Conservation (phyloP, 306 rosid species). For the Amphicarpaea edgeworthii region DNA sequence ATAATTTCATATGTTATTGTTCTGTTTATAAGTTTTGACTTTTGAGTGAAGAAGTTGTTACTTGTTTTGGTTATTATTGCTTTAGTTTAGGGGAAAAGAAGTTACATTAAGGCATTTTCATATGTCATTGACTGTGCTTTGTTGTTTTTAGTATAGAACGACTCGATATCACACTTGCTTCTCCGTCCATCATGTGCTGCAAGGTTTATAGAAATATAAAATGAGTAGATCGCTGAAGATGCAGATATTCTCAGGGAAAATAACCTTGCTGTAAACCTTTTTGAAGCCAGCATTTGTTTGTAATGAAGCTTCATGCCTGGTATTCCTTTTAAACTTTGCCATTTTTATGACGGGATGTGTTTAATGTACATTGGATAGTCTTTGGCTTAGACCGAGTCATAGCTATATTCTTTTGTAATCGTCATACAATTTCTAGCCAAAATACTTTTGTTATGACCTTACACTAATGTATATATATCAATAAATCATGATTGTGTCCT, state of each 20-base stretch:
- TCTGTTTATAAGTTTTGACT: not conserved
- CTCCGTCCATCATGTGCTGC: constrained; percentile 13
- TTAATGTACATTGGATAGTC: too few species aligned
- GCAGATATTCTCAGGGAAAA: constrained; percentile 46
- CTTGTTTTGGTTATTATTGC: constrained; percentile 9
- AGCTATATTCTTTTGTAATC: too few species aligned
- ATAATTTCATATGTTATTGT: constrained; percentile 1
- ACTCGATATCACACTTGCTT: constrained; percentile 8
- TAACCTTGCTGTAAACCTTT: constrained; percentile 54
- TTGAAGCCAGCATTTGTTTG: constrained; percentile 54
- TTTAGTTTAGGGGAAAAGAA: constrained; percentile 8
- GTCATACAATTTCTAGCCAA: too few species aligned
- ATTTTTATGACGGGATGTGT: too few species aligned
- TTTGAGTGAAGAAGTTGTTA: constrained; percentile 20
- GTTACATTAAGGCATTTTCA: constrained; percentile 1
- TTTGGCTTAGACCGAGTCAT: too few species aligned
- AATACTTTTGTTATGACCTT: too few species aligned
- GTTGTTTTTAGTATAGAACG: not conserved
- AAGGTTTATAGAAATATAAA: constrained; percentile 57
- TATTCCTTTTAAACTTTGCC: constrained; percentile 19
- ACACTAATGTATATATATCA: too few species aligned
- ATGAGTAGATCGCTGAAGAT: constrained; percentile 50
- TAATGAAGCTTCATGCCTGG: constrained; percentile 65
- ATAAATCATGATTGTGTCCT: not conserved
- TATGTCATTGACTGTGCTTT: not conserved